phyloP scores from a whole-genome alignment of 768 basidiomycete species.

The Chalciporus piperatus region DNA sequence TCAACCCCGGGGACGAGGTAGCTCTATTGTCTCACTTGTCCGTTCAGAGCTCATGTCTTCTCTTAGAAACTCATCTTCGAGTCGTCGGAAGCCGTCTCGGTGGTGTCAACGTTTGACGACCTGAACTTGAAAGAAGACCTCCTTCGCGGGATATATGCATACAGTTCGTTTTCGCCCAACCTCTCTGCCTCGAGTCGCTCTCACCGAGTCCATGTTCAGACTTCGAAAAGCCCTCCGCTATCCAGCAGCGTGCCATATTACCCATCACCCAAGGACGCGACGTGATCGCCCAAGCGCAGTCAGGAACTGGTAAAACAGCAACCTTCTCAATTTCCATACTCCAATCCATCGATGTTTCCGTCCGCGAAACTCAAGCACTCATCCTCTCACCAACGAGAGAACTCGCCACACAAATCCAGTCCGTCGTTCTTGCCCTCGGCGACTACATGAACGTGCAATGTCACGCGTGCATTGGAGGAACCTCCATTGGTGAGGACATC shows the following conservation, averaged over 20 bases:
- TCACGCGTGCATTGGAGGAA: slow-evolving; percentile 97
- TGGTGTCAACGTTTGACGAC: slow-evolving; percentile 88
- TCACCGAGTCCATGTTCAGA: slow-evolving; percentile 40
- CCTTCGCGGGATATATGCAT: slow-evolving; percentile 95
- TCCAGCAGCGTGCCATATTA: slow-evolving; percentile 96
- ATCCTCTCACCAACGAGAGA: slow-evolving; percentile 98
- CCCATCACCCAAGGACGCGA: slow-evolving; percentile 95
- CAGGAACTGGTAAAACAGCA: slow-evolving; percentile 99
- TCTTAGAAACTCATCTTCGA: slow-evolving; percentile 88
- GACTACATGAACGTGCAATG: slow-evolving; percentile 99
- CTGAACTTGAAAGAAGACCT: slow-evolving; percentile 93
- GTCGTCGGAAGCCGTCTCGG: slow-evolving; percentile 88
- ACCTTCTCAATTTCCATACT: slow-evolving; percentile 98
- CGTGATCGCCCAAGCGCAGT: slow-evolving; percentile 99
- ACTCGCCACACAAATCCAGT: slow-evolving; percentile 98
- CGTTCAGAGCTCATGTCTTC: neutral
- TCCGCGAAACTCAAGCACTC: slow-evolving; percentile 94
- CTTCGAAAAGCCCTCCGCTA: slow-evolving; percentile 98
- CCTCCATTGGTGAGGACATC: slow-evolving; percentile 96
- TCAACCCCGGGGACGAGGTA: slow-evolving; percentile 86
- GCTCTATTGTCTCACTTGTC: slow-evolving; percentile 21
- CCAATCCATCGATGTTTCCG: slow-evolving; percentile 93
- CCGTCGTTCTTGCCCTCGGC: slow-evolving; percentile 91
- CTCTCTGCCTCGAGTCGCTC: neutral
- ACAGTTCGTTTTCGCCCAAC: slow-evolving; percentile 57